These are phyloP conservation scores for Coelastrella sp. DNA, from an alignment of 139 green algal species.

Conservation along the genomic window DNA sequence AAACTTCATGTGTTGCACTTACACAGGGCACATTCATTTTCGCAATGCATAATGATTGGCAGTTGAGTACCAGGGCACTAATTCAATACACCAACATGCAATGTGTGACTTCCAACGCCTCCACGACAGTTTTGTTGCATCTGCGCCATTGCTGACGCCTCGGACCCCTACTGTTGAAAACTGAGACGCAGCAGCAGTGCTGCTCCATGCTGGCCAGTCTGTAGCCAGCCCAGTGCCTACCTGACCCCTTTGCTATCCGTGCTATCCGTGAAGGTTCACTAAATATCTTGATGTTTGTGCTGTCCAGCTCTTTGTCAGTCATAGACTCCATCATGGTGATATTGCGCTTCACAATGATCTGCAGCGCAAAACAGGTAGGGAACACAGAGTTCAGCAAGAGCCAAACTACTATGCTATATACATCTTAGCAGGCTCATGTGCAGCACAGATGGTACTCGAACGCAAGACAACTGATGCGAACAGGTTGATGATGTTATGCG, in stretches of 20 bases:
- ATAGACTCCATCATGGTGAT: constrained; percentile 99
- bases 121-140: too few relatives aligned
- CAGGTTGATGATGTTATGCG: too few relatives aligned
- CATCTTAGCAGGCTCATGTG: not conserved
- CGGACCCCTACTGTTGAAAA: too few relatives aligned
- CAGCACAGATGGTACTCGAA: not conserved
- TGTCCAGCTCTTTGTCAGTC: constrained; percentile 85
- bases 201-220: not conserved
- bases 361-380: not conserved
- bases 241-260: constrained; percentile 73
- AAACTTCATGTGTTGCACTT: too few relatives aligned
- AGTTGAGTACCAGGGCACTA: too few relatives aligned
- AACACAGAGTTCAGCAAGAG: not conserved
- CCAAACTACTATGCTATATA: too few relatives aligned
- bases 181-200: too few relatives aligned
- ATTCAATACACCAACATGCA: too few relatives aligned
- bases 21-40: not conserved
- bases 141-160: too few relatives aligned
- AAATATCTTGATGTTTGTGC: constrained; percentile 77
- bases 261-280: constrained; percentile 62
- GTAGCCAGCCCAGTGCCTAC: not conserved
- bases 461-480: not conserved
- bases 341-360: constrained; percentile 88
- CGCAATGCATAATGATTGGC: not conserved
- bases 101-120: too few relatives aligned